Evolutionary conservation across 2,329 filamentous ascomycete species (phyloP), one percentile per base, ranked within the genome.

Genomic region (Monosporascus sp.): DNA sequence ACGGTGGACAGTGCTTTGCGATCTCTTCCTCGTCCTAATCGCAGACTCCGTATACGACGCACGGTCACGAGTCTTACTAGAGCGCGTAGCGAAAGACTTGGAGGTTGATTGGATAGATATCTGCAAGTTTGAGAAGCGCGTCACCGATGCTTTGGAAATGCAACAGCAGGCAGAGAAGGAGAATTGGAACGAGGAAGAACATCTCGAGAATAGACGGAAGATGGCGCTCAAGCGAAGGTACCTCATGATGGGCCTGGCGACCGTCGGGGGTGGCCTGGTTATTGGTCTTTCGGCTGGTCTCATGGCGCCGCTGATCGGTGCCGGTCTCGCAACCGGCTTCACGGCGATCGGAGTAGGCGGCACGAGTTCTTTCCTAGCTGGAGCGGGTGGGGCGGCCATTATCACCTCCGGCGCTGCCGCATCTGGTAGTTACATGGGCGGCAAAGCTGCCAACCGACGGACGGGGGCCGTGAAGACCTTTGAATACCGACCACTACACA

Each of bases 131-230:
- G 94, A 99, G 73, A 97, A 97, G 74, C 87, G 91, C 51, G 91
- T 99, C 6, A 97, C 94, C 7, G 94, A 99, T 71, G 91, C 94
- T 1, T 76, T 99, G 22, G 94, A 99, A 71, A 97, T 99, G 91
- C 93, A 97, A 72, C 91, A 97, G 70, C 86, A 89, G 47, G 90
- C 91, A 6, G 88, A 91, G 58, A 95, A 93, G 65, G 94, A 99
- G 72, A 96, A 93, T 58, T 99, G 94, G 94, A 95, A 97, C 60
- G 94, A 99, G 69, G 87, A 94, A 11, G 90, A 95, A 59, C 91
- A 97, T 68, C 91, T 97, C 79, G 91, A 96, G 69, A 82, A 78
- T 54, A 84, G 94, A 47, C 82, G 89, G 50, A 96, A 97, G 69
- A 74, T 84, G 65, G 90, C 89, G 1, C 77, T 92, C 55, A 96